These are phyloP conservation scores for Hypoxylon subgilvum DNA, from an alignment of 495 filamentous ascomycete species.

Conservation along the genomic window DNA sequence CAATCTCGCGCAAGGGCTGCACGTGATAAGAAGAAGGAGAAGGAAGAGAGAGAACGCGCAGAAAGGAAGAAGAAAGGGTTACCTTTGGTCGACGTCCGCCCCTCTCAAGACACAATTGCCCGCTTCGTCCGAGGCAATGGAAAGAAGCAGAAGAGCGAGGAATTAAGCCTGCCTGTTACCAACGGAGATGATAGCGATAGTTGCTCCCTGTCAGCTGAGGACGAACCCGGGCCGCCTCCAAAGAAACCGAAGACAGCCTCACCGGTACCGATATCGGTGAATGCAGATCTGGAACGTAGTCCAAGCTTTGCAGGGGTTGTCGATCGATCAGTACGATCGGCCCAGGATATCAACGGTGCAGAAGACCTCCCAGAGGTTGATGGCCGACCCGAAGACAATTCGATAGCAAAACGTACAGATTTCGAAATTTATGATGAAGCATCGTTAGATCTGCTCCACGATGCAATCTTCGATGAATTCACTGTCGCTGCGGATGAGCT, in stretches of 20 bases:
- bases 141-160: slow-evolving; percentile 27
- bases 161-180: slow-evolving; percentile 10
- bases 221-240: slow-evolving; percentile 18
- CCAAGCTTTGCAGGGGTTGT: slow-evolving; percentile 18
- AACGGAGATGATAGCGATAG: slow-evolving; percentile 2
- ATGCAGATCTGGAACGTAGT: slow-evolving; percentile 7
- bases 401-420: not conserved
- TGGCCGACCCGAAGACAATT: not conserved
- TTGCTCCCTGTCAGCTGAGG: slow-evolving; percentile 8
- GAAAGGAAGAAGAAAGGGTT: slow-evolving; percentile 50
- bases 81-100: slow-evolving; percentile 48
- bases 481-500: not conserved
- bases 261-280: not conserved
- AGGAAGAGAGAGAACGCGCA: slow-evolving; percentile 43
- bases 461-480: slow-evolving; percentile 18
- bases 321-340: not conserved
- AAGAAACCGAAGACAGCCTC: slow-evolving; percentile 33
- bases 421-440: not conserved
- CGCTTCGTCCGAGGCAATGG: slow-evolving; percentile 48
- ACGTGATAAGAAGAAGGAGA: slow-evolving; percentile 53
- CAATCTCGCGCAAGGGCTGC: slow-evolving; percentile 43
- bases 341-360: not conserved
- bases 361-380: slow-evolving; percentile 1
- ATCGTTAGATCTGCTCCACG: slow-evolving; percentile 2
- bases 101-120: slow-evolving; percentile 53